Base-by-base conservation (phyloP, 306 rosid species). In the Argentina anserina region DNA sequence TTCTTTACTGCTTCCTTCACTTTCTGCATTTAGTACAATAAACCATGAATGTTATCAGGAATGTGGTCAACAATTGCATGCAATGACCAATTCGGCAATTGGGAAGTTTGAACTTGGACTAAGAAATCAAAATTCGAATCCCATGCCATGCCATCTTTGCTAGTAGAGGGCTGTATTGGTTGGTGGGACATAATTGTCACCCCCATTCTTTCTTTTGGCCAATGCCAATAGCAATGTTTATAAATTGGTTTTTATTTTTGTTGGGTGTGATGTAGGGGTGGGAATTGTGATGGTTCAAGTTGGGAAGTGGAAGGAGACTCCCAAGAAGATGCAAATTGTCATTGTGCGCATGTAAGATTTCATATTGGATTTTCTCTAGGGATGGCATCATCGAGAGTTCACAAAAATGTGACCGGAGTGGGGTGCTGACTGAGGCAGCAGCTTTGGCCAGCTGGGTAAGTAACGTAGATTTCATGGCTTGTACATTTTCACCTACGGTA, bases 51-150 rank as follows among this genome's bases (percentile, higher is more conserved):
- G n/a, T n/a, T n/a, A n/a, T n/a, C n/a, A n/a, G 41, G 41, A 45
- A 45, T 28, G 33, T 37, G 45, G 73, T 69, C 45, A 33, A 47
- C 60, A 47, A 69, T 47, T 69, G 71, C 41, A 67, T 28, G 56
- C 37, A 67, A 56, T 56, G 34, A 12, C 33, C 20, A 58, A 14
- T 26, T 58, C 28, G 36, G 37, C 20, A 58, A 14, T 26, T 58
- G 26, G 36, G 37, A 23, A 9, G 18, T 58, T 58, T 58, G 64
- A 58, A 58, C 36, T 28, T 58, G 64, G 63, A 58, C 63, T 14
- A 7, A 3, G 34, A 58, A 58, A 13, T n/a, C n/a, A 6, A 4
- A 3, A 26, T 4, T 33, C 5, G 36, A 2, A 33, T 3, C 31
- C 18, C 61, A 10, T n/a, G n/a, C n/a, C n/a, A n/a, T n/a, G n/a